Evolutionary conservation across 2,329 filamentous ascomycete species (phyloP).

Genomic region (Endoconidiophora laricicola): DNA sequence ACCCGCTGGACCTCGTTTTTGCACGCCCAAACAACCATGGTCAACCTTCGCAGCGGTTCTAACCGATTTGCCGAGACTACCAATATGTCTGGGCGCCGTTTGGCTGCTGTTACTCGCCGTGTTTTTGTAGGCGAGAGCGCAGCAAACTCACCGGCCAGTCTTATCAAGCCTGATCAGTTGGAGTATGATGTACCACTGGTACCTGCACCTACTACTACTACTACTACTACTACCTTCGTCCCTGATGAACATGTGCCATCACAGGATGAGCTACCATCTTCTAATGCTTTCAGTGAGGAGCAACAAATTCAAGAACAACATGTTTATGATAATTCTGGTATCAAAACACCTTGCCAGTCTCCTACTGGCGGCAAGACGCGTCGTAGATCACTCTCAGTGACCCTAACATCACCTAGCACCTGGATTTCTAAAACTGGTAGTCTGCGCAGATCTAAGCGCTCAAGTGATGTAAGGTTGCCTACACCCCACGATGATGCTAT

Average conservation of each 20-base stretch:
- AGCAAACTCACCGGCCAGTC: conserved; percentile 3
- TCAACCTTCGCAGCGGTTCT: conserved; percentile 23
- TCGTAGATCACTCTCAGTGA: conserved; percentile 39
- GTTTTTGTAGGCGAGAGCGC: conserved; percentile 8
- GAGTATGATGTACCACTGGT: background rate
- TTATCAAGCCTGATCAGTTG: conserved; percentile 11
- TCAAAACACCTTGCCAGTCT: background rate
- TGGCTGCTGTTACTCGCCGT: conserved; percentile 6
- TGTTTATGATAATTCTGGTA: no score
- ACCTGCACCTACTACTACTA: background rate
- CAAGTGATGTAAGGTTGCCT: conserved; percentile 6
- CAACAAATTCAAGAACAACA: no score
- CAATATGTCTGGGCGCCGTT: conserved; percentile 4
- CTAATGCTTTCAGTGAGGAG: no score
- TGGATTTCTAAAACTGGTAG: conserved; percentile 43
- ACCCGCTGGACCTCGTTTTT: conserved; percentile 39
- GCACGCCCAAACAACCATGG: conserved; percentile 25
- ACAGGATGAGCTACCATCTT: no score
- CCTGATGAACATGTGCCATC: no score
- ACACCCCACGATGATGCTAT: background rate
- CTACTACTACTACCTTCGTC: background rate
- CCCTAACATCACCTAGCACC: conserved; percentile 37
- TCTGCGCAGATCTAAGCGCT: conserved; percentile 36
- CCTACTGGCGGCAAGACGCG: background rate
- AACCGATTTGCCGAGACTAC: conserved; percentile 15